These are phyloP conservation scores for Lentinus tigrinus DNA, from an alignment of 768 basidiomycete genomes.

Conservation along the genomic window DNA sequence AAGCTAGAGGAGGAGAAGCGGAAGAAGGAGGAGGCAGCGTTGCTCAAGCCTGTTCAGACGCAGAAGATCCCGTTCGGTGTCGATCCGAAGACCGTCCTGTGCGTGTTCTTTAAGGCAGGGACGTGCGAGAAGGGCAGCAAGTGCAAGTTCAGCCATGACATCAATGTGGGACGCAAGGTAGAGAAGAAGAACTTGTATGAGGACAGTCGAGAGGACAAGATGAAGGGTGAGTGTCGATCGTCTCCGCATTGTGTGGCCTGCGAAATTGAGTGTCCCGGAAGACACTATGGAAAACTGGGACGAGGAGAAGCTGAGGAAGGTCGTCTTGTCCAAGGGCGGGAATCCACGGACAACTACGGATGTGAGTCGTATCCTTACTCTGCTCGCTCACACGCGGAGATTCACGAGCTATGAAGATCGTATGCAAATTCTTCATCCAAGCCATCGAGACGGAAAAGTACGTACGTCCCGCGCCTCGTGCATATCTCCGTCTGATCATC, in stretches of 20 bases:
- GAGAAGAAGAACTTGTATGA: conserved; percentile 96
- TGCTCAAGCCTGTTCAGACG: conserved; percentile 75
- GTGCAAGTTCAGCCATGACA: conserved; percentile 97
- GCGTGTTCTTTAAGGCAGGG: conserved; percentile 90
- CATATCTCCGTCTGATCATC: neutral
- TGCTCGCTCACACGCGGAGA: neutral
- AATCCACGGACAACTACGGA: conserved; percentile 93
- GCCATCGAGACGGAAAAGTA: conserved; percentile 91
- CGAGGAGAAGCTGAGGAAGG: conserved; percentile 87
- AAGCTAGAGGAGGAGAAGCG: conserved; percentile 82
- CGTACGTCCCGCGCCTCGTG: conserved; percentile 16
- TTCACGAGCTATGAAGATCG: conserved; percentile 56
- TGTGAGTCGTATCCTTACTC: conserved; percentile 40
- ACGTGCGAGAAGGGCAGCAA: conserved; percentile 90
- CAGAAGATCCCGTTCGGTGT: conserved; percentile 95
- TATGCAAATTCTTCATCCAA: conserved; percentile 96
- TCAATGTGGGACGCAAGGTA: conserved; percentile 84
- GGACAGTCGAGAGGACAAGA: conserved; percentile 81
- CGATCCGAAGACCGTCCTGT: conserved; percentile 93
- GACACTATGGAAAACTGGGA: conserved; percentile 99
- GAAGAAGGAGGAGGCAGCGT: conserved; percentile 78
- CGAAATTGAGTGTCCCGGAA: conserved; percentile 26
- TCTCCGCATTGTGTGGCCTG: neutral
- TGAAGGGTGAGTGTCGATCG: conserved; percentile 49
- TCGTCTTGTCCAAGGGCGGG: conserved; percentile 83